Evolutionary conservation across 345 rosid genomes (phyloP).

Genomic region (Lumnitzera racemosa): DNA sequence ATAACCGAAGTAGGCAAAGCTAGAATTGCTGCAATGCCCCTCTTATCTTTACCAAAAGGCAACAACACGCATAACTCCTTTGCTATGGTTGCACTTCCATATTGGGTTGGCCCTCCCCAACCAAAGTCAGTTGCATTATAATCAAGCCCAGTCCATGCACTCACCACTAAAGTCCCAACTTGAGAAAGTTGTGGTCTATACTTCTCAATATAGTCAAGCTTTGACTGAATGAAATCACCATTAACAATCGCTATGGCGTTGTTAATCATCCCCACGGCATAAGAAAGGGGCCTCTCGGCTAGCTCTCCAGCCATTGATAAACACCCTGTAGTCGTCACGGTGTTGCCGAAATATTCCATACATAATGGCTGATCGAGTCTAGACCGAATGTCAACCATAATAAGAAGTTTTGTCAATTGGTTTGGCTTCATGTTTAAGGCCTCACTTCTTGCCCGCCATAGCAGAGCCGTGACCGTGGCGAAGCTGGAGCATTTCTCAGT

Average conservation of each 20-base stretch:
- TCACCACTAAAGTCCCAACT: slow-evolving; percentile 13
- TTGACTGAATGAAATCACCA: slow-evolving; percentile 12
- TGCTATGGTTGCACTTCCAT: slow-evolving; percentile 7
- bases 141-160: slow-evolving; percentile 20
- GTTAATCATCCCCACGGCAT: slow-evolving; percentile 8
- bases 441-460: too few relatives aligned
- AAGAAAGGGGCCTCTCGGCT: slow-evolving; percentile 8
- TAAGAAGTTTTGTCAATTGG: not conserved
- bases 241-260: slow-evolving; percentile 6
- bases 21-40: slow-evolving; percentile 10
- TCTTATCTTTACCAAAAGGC: slow-evolving; percentile 9
- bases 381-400: slow-evolving; percentile 10
- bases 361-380: slow-evolving; percentile 5
- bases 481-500: slow-evolving; percentile 8
- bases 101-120: slow-evolving; percentile 21
- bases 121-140: slow-evolving; percentile 13
- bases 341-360: slow-evolving; percentile 8
- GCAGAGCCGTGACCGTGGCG: not conserved
- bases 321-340: slow-evolving; percentile 4
- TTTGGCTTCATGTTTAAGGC: too few relatives aligned
- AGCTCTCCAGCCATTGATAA: slow-evolving; percentile 10
- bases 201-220: slow-evolving; percentile 8
- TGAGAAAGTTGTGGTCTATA: slow-evolving; percentile 9
- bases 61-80: slow-evolving; percentile 15
- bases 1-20: slow-evolving; percentile 16